phyloP scores from a whole-genome alignment of 2,329 filamentous ascomycete species.

The Magnaporthiopsis rhizophila region DNA sequence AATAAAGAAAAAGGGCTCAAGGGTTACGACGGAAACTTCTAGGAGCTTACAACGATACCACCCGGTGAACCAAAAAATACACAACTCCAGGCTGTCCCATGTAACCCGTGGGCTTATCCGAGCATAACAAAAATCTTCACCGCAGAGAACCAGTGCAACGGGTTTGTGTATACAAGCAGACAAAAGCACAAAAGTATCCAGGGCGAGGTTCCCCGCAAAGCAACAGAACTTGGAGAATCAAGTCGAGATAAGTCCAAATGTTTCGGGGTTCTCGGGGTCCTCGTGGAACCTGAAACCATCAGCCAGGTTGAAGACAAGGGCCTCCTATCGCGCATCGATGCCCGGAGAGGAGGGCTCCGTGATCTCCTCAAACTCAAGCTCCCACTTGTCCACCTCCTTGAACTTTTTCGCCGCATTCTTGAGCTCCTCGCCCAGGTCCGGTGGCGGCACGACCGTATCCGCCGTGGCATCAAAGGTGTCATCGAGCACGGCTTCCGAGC shows the following conservation, averaged over 20 bases:
- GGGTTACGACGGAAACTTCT: not conserved
- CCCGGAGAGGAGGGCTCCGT: conserved; percentile 46
- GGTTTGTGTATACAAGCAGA: not conserved
- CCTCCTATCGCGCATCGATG: not conserved
- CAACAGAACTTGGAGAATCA: not conserved
- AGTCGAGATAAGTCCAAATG: not conserved
- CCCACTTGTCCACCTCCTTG: conserved; percentile 61
- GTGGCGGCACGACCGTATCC: conserved; percentile 25
- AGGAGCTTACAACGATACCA: not conserved
- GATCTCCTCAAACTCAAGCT: conserved; percentile 59
- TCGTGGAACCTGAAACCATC: too few relatives aligned
- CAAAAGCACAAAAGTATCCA: not conserved
- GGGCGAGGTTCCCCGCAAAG: not conserved
- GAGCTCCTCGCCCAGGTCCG: conserved; percentile 42
- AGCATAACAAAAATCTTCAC: not conserved
- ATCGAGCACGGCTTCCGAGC: conserved; percentile 28
- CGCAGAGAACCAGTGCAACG: not conserved
- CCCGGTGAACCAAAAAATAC: not conserved
- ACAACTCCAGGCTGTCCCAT: not conserved
- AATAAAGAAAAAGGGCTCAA: not conserved
- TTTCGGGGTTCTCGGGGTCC: not conserved
- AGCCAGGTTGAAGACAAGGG: too few relatives aligned
- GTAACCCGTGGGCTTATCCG: not conserved
- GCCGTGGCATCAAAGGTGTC: conserved; percentile 29
- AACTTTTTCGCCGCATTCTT: conserved; percentile 55